Evolutionary conservation across 306 rosid genomes (phyloP), one percentile per base, ranked within the genome.

Genomic region (Glycine tomentella): DNA sequence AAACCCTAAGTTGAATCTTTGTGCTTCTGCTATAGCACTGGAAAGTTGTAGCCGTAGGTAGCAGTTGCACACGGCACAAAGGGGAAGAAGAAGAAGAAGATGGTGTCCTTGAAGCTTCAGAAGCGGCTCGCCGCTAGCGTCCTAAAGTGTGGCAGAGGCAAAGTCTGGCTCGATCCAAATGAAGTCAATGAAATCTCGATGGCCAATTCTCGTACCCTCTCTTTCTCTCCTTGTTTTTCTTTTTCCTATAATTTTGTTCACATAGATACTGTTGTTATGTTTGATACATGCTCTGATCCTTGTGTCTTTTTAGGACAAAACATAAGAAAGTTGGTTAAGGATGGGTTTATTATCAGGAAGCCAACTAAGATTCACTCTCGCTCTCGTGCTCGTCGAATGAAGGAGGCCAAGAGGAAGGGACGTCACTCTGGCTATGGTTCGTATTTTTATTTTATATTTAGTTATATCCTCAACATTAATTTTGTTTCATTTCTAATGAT

Each of bases 101-200:
- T 94, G 98, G 98, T 94, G 46, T 94, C 98, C 31, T 87, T 94
- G 80, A 94, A 94, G 76, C 97, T 94, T n/a, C 98, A 94, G 92
- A 94, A 94, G 91, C 89, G 98, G 78, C 97, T 94, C 11, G 86
- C 97, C 77, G 86, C 98, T 0, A 94, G 97, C 77, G 98, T 94
- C 3, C 98, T 92, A 81, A 92, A 94, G 90, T 92, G 98, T 16
- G 98, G 98, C 0, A 82, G 88, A 9, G 97, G 97, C 76, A 94
- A 94, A 88, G 97, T 94, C 44, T 94, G 98, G 98, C 93, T 94
- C 16, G 98, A 94, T 79, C 98, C 98, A 3, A 94, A 94, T 78
- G 98, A 94, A 79, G 86, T 78, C 84, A 94, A 87, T 64, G 98
- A 94, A 82, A 94, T 92, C 88, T 94, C 97, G 86, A 92, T 92